phyloP scores from a whole-genome alignment of 805 yeast species.

The Priceomyces medius region DNA sequence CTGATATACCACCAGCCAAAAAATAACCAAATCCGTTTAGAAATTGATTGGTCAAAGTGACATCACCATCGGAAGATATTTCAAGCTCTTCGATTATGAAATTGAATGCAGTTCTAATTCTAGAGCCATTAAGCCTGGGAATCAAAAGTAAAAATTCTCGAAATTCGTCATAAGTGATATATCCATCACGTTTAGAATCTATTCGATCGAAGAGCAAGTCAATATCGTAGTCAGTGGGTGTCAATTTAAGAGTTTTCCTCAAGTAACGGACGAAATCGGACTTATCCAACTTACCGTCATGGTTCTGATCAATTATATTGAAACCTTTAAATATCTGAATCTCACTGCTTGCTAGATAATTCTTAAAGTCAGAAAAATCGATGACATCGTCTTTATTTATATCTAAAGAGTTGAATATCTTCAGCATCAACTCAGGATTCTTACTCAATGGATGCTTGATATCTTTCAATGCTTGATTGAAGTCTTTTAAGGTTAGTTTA shows the following conservation, averaged over 20 bases:
- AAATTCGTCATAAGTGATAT: conserved; percentile 82
- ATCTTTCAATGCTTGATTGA: conserved; percentile 43
- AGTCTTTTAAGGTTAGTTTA: conserved; percentile 47
- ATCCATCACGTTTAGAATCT: conserved; percentile 60
- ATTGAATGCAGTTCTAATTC: conserved; percentile 76
- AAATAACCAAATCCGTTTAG: conserved; percentile 86
- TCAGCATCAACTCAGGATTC: conserved; percentile 56
- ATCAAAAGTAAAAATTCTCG: conserved; percentile 77
- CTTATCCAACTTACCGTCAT: conserved; percentile 67
- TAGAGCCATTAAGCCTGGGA: conserved; percentile 75
- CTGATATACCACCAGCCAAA: conserved; percentile 92
- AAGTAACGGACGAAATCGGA: conserved; percentile 70
- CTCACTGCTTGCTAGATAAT: conserved; percentile 67
- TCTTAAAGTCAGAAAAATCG: conserved; percentile 65
- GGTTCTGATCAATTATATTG: conserved; percentile 61
- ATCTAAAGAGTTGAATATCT: conserved; percentile 60
- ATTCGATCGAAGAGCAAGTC: conserved; percentile 55
- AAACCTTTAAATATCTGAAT: conserved; percentile 69
- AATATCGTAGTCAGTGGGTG: conserved; percentile 52
- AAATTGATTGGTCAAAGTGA: conserved; percentile 75
- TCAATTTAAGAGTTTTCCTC: conserved; percentile 48
- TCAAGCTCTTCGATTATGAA: conserved; percentile 79
- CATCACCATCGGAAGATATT: conserved; percentile 88
- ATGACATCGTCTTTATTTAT: conserved; percentile 54
- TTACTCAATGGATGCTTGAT: conserved; percentile 65